Evolutionary conservation across 495 filamentous ascomycete genomes (phyloP), one percentile per base, ranked within the genome.

Genomic region (Penicillium desertorum): DNA sequence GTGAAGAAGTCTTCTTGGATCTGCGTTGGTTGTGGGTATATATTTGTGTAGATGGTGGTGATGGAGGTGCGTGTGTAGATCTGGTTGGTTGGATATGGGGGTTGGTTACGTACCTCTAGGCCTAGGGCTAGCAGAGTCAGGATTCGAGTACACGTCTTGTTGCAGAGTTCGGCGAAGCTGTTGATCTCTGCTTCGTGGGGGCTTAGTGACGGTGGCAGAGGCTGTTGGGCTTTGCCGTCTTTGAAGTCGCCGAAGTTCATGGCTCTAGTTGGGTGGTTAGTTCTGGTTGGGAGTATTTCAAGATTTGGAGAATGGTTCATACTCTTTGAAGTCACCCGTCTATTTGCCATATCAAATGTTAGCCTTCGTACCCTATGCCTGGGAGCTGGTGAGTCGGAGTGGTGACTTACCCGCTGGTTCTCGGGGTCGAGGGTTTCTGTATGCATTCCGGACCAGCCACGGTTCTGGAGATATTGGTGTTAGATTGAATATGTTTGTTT

Each of bases 291-390:
- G 50, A 41, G 36, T n/a, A 8, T 47, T 22, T 12, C 46, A 39
- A 17, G 8, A 25, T 34, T 8, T 48, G 51, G 44, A 3, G 22
- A 17, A 20, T 48, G 17, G 2, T 19, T 22, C 61, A 14, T 76
- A 95, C 92, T 96, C 92, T 80, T 97, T 97, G 66, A 92, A 91
- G 63, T 98, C 93, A 16, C 92, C 93, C 19, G 85, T 83, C 89
- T 92, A 63, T 42, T 25, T 1, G 11, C n/a, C 30, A 43, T 43
- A 17, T 41, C 3, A 2, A 16, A 0, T 6, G 19, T 41, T 70
- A 50, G 69, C 62, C 45, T 43, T 52, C 14, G 17, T 60, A 16
- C 4, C 25, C 3, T 11, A 45, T 36, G 23, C 34, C 23, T 16
- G 14, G 10, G 25, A 20, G 27, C 44, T 30, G 8, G 36, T 2